Evolutionary conservation across 1,284 basidiomycete species (phyloP).

Genomic region (Cryptococcus sp.): DNA sequence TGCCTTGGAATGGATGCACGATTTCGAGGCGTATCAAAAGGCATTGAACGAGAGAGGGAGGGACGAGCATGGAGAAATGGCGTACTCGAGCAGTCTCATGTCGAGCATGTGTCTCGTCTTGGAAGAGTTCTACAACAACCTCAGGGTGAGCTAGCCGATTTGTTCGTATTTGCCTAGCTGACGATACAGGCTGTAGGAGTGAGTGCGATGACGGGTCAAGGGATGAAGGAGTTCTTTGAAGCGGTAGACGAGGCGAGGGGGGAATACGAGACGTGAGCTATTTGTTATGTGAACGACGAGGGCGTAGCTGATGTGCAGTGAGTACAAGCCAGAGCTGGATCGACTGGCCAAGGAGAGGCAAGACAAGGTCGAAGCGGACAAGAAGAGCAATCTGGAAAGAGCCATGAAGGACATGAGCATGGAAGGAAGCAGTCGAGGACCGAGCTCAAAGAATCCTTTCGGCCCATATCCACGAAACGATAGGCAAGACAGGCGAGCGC

Average conservation of each 20-base stretch:
- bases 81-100: slow-evolving; percentile 99
- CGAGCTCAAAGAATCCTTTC: slow-evolving; percentile 37
- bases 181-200: slow-evolving; percentile 80
- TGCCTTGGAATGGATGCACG: slow-evolving; percentile 95
- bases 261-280: slow-evolving; percentile 76
- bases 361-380: slow-evolving; percentile 60
- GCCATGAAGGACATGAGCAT: slow-evolving; percentile 79
- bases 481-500: slow-evolving; percentile 38
- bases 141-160: slow-evolving; percentile 58
- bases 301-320: slow-evolving; percentile 50
- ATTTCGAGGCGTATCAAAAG: slow-evolving; percentile 71
- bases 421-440: slow-evolving; percentile 46
- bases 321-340: slow-evolving; percentile 86
- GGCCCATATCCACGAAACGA: slow-evolving; percentile 44
- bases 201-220: slow-evolving; percentile 89
- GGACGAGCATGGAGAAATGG: slow-evolving; percentile 82
- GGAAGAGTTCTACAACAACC: slow-evolving; percentile 97
- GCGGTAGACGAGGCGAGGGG: slow-evolving; percentile 80
- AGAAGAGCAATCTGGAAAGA: slow-evolving; percentile 66
- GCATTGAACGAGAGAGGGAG: slow-evolving; percentile 57
- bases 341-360: slow-evolving; percentile 53
- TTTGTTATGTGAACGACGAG: too few relatives aligned
- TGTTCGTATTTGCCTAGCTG: slow-evolving; percentile 2
- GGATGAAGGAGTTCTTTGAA: slow-evolving; percentile 83
- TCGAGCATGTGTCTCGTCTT: slow-evolving; percentile 97